Base-by-base conservation (phyloP, 2,329 filamentous ascomycete genomes). In the Pseudonectria foliicola region DNA sequence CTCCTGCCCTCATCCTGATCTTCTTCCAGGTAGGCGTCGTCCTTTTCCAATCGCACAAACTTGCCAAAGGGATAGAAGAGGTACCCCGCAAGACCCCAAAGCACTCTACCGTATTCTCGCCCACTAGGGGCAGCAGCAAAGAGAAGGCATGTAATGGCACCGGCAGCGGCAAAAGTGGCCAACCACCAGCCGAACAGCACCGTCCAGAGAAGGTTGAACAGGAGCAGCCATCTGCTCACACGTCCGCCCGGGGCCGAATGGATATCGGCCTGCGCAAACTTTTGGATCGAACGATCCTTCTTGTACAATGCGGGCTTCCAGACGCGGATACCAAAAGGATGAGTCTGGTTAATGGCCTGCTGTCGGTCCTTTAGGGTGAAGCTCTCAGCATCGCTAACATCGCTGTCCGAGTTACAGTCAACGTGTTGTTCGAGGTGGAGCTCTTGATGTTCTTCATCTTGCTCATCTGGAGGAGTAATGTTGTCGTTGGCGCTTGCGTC, bases 281-380 rank as follows among this genome's bases (percentile, higher is more conserved):
- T 92, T 59, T 96, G 88, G 25, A 98, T 93, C 1, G 92, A 98
- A 37, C 92, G 81, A 51, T 84, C 82, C 62, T 98, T 98, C 65
- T 98, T 98, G 73, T 98, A 98, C 44, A 98, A 62, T 2, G 92
- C 93, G 28, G 92, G 92, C 62, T 98, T 98, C 92, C 92, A 98
- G 44, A 98, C 86, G 58, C 93, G 81, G 57, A 98, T 96, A 70
- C 92, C 92, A 53, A 98, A 98, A 1, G 92, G 92, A 69, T 98
- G 92, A 1, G 92, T 98, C 60, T 95, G 83, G 64, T 98, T 98
- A 70, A 98, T 98, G 46, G 92, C 92, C 58, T 95, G 81, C 63
- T 98, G 92, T 37, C 92, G 80, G 60, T 98, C 92, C 60, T 93
- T 95, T 50, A 98, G 74, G 0, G 92, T 98, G 59, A 98, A 98